A percentile compares a stretch with the other conserved stretches of the same genome.
Conservation (phyloP, 352 stramenopile species). For the Phytopythium kandeliae region DNA sequence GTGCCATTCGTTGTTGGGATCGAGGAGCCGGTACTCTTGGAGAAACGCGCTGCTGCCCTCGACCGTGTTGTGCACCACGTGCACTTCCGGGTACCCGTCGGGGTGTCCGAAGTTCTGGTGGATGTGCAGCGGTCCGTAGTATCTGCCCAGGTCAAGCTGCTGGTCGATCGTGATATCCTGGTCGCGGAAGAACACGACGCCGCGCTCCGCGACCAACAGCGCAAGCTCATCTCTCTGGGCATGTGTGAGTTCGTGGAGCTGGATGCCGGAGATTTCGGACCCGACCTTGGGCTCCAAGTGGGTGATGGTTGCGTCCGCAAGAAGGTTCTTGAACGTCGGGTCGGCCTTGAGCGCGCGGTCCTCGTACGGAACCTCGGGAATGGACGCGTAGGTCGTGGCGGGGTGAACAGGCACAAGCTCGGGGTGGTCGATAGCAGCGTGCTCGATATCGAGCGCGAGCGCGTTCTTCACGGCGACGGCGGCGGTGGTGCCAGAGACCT, state of each 20-base stretch:
- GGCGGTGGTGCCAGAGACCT: neutral
- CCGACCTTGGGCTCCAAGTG: conserved; percentile 20
- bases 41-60: conserved; percentile 10
- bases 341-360: conserved; percentile 26
- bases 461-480: conserved; percentile 18
- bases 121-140: conserved; percentile 26
- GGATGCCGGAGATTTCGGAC: conserved; percentile 18
- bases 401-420: conserved; percentile 20
- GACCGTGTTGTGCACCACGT: conserved; percentile 13
- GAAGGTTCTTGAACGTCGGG: conserved; percentile 27
- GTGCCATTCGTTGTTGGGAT: conserved; percentile 16
- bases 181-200: conserved; percentile 19
- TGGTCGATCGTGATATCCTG: conserved; percentile 13
- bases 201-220: conserved; percentile 8
- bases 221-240: conserved; percentile 17
- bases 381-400: conserved; percentile 19
- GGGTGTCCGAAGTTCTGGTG: conserved; percentile 19
- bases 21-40: conserved; percentile 5
- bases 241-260: conserved; percentile 25
- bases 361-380: conserved; percentile 20
- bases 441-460: conserved; percentile 11
- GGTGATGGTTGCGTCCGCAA: conserved; percentile 10
- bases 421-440: conserved; percentile 10
- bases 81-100: conserved; percentile 16
- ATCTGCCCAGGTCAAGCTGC: conserved; percentile 18